phyloP scores from a whole-genome alignment of 23 red algal species.

The Gracilaria gracilis region DNA sequence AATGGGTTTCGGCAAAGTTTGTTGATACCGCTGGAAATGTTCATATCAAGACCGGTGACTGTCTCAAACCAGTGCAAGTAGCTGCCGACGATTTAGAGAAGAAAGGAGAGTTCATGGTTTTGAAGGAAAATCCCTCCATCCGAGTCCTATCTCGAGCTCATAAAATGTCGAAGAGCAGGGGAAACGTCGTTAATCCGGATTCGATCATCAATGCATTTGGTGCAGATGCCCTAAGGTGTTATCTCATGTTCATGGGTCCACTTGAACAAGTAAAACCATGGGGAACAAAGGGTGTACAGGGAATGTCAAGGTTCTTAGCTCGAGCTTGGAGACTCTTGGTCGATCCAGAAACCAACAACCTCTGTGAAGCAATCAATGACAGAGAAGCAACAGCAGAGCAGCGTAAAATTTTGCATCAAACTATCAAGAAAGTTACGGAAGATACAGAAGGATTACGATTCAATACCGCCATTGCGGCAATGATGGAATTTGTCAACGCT shows the following conservation, averaged over 20 bases:
- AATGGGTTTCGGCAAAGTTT: conserved; percentile 76
- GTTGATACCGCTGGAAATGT: conserved; percentile 72
- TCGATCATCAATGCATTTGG: conserved; percentile 84
- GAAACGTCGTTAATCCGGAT: conserved; percentile 99
- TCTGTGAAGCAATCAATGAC: conserved; percentile 46
- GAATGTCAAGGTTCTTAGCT: conserved; percentile 92
- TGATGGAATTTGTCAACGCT: conserved; percentile 98
- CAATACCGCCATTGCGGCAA: conserved; percentile 96
- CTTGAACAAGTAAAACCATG: conserved; percentile 97
- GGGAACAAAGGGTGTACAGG: conserved; percentile 83
- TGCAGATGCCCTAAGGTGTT: conserved; percentile 95
- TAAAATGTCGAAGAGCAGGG: conserved; percentile 99
- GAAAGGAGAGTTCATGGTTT: conserved; percentile 68
- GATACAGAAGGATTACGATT: conserved; percentile 92
- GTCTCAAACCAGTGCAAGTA: conserved; percentile 62
- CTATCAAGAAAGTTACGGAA: conserved; percentile 85
- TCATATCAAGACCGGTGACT: conserved; percentile 39
- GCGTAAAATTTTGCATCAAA: conserved; percentile 81
- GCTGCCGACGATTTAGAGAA: conserved; percentile 77
- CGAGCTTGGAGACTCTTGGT: conserved; percentile 88
- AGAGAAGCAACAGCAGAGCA: conserved; percentile 73
- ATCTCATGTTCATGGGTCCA: conserved; percentile 99
- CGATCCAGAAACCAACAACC: conserved; percentile 43
- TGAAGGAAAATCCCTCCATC: conserved; percentile 69
- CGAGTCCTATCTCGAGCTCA: conserved; percentile 86